Conservation (phyloP, 305 asterid species). For the Stenogyne calaminthoides region DNA sequence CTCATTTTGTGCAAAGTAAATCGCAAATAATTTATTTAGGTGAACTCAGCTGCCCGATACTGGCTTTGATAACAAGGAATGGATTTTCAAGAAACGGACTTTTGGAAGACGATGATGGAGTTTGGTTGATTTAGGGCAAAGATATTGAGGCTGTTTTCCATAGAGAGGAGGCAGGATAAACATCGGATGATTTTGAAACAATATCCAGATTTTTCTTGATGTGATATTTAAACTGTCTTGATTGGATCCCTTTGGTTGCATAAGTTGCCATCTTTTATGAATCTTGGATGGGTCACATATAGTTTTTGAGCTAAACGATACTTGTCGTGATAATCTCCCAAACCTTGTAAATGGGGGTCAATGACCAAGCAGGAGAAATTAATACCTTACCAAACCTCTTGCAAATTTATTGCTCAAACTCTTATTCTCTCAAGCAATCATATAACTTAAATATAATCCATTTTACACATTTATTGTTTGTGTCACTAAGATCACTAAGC, state of each 20-base stretch:
- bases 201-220: too few species aligned
- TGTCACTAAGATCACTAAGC: too few species aligned
- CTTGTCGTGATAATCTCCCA: too few species aligned
- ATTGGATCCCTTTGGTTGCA: conserved; percentile 41
- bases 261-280: conserved; percentile 39
- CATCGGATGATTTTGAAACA: conserved; percentile 30
- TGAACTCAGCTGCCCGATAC: conserved; percentile 38
- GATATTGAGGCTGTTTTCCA: conserved; percentile 25
- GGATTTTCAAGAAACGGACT: conserved; percentile 46
- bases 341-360: too few species aligned
- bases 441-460: too few species aligned
- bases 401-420: too few species aligned
- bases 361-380: too few species aligned
- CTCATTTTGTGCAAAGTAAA: conserved; percentile 40
- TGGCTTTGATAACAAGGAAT: conserved; percentile 30
- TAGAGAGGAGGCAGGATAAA: conserved; percentile 36
- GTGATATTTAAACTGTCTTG: conserved; percentile 59
- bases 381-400: too few species aligned
- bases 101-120: conserved; percentile 44
- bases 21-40: too few species aligned
- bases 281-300: conserved; percentile 19
- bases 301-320: conserved; percentile 32
- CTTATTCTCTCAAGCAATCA: too few species aligned
- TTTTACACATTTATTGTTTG: too few species aligned
- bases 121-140: conserved; percentile 36